Evolutionary conservation across 2,329 filamentous ascomycete genomes (phyloP).

Genomic region (Scedosporium boydii): DNA sequence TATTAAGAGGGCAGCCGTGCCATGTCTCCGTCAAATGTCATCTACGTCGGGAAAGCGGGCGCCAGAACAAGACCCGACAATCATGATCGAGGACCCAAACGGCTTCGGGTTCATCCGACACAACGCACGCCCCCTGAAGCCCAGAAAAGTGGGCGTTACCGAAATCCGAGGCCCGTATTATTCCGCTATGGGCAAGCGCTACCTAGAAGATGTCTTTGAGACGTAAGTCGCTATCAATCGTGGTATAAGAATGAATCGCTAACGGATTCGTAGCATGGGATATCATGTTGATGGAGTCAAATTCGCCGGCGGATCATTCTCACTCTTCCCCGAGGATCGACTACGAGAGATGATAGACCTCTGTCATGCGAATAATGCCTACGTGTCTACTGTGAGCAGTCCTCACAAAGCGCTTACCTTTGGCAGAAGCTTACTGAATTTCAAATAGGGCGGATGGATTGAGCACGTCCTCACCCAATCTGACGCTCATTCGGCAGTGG

Average conservation of each 20-base stretch:
- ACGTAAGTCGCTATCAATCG: slow-evolving; percentile 26
- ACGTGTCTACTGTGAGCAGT: slow-evolving; percentile 38
- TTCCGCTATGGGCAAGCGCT: slow-evolving; percentile 41
- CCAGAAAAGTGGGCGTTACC: slow-evolving; percentile 37
- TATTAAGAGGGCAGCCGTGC: too few relatives aligned
- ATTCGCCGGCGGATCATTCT: slow-evolving; percentile 43
- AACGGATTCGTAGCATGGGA: slow-evolving; percentile 30
- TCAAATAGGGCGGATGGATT: slow-evolving; percentile 39
- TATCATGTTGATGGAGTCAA: slow-evolving; percentile 45
- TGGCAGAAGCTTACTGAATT: background rate
- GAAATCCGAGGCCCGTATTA: slow-evolving; percentile 49
- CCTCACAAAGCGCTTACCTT: background rate
- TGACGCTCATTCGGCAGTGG: slow-evolving; percentile 31
- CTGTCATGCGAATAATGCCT: slow-evolving; percentile 26
- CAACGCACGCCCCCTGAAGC: slow-evolving; percentile 37
- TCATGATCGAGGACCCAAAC: slow-evolving; percentile 36
- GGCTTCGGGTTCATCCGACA: slow-evolving; percentile 41
- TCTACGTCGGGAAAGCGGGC: background rate
- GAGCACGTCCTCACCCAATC: slow-evolving; percentile 42
- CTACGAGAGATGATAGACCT: slow-evolving; percentile 8
- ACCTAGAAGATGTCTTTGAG: slow-evolving; percentile 41
- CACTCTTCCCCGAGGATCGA: slow-evolving; percentile 25
- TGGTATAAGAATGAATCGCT: background rate
- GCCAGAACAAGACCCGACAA: slow-evolving; percentile 10
- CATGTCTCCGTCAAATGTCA: background rate